Base-by-base conservation (phyloP, 2,329 filamentous ascomycete genomes). In the Penicillium italicum region DNA sequence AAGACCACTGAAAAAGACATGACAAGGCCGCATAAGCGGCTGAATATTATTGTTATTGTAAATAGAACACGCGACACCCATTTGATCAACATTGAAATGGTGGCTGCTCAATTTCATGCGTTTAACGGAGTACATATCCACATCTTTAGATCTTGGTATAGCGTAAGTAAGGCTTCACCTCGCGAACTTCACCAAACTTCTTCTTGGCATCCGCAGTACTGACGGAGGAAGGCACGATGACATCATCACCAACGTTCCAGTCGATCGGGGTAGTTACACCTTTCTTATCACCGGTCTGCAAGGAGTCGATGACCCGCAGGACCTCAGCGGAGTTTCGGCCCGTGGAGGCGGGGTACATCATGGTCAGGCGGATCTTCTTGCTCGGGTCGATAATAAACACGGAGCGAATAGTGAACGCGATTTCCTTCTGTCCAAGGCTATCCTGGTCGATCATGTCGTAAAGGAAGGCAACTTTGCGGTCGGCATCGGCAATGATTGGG, bases 341-440 rank as follows among this genome's bases (percentile, higher is more conserved):
- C 38, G 91, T 95, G 56, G 88, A 92, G 61, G 92, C 92, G 45
- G 92, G 92, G 82, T 96, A 97, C 72, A 90, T 87, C 80, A 96
- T 90, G 73, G 91, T 95, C 73, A 92, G 85, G 67, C 92, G 88
- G 78, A 96, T 94, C 75, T 88, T 93, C 86, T 96, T 96, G 78
- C 84, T 87, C 63, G 92, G 91, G 80, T 97, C 91, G 74, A 97
- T 95, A 78, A 96, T 82, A 82, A 95, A 97, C 72, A 97, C 92
- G 66, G 89, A 91, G 70, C 92, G 90, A 79, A 97, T 96, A 68
- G 92, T 96, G 78, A 96, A 94, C 57, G 91, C 91, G 66, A 93
- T 89, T 66, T 66, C 88, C 83, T 91, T 90, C 69, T 83, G 75
- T 74, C 91, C 88, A 56, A 91, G 87, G 77, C 91, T 92, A 79